Base-by-base conservation (phyloP, 164 flowering plant genomes). In the Hamamelis virginiana region DNA sequence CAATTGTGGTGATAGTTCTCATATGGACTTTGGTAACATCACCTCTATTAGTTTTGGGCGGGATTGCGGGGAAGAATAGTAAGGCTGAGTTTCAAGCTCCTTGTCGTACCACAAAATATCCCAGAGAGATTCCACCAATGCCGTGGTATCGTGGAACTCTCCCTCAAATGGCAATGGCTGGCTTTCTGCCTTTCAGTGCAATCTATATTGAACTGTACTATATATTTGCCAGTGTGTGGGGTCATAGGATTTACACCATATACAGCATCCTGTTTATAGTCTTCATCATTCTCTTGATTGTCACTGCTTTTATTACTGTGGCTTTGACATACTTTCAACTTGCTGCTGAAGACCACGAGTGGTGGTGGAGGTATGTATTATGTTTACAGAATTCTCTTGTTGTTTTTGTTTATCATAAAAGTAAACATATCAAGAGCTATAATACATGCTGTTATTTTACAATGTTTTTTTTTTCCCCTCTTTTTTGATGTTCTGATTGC, bases 71-170 rank as follows among this genome's bases (percentile, higher is more conserved):
- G 58, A 75, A 75, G 46, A 75, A 75, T 59, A 70, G 77, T 62
- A 70, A 75, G 64, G 59, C 70, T 27, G 77, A 75, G 43, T 75
- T 75, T 50, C 77, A 75, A 60, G 77, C 77, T 65, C 77, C 77
- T 23, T 38, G 50, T 16, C 77, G 74, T 6, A 75, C 77, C 28
- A 75, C 77, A 21, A 70, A 75, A 21, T 70, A 75, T 60, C 77
- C 77, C 59, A 65, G 74, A 65, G 77, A 75, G 70, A 75, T 75
- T 27, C 77, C 69, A 46, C 65, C 76, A 45, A 45, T 74, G 65
- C 76, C 69, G 1, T 74, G 76, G 76, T 69, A 74, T 16, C 43
- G 73, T 8, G 58, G 60, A 9, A 57, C 72, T 2, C 26, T 74
- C 28, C 72, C 76, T 3, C 76, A 74, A 22, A 74, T 74, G 76